phyloP scores from a whole-genome alignment of 2,329 filamentous ascomycete genomes.

The Stagonosporopsis vannaccii region DNA sequence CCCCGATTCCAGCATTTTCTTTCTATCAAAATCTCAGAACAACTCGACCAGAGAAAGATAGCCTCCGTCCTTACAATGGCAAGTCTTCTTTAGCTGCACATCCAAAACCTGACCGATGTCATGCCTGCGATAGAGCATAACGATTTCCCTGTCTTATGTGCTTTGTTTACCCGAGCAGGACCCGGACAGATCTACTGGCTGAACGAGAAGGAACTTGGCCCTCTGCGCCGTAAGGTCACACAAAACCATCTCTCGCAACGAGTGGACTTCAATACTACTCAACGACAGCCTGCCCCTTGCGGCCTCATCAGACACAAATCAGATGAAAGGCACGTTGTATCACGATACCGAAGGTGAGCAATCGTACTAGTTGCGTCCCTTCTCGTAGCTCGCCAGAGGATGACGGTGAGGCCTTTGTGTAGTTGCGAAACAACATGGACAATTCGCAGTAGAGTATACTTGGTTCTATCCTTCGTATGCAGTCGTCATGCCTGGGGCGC shows the following conservation, averaged over 20 bases:
- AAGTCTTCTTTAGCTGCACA: constrained; percentile 9
- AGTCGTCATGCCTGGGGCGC: constrained; percentile 18
- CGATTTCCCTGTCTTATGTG: constrained; percentile 1
- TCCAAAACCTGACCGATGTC: constrained; percentile 18
- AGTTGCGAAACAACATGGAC: constrained; percentile 18
- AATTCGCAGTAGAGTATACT: constrained; percentile 8
- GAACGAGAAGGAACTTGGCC: constrained; percentile 10
- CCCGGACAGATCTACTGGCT: constrained; percentile 7
- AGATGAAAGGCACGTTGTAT: constrained; percentile 10
- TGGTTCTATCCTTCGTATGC: constrained; percentile 19
- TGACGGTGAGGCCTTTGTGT: constrained; percentile 9
- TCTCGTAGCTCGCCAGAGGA: constrained; percentile 5
- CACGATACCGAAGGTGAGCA: constrained; percentile 17
- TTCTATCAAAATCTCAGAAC: not conserved
- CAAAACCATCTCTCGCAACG: not conserved
- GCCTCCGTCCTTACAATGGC: not conserved
- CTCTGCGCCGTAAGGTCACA: constrained; percentile 6
- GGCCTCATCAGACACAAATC: not conserved
- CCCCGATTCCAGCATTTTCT: not conserved
- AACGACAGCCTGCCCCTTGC: not conserved
- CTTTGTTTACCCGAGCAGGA: constrained; percentile 2
- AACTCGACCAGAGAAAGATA: not conserved
- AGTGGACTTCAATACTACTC: constrained; percentile 17
- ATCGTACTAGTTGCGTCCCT: constrained; percentile 14
- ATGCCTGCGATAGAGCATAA: constrained; percentile 18